Conservation (phyloP, 805 yeast genomes). For the Ogataea minuta region DNA sequence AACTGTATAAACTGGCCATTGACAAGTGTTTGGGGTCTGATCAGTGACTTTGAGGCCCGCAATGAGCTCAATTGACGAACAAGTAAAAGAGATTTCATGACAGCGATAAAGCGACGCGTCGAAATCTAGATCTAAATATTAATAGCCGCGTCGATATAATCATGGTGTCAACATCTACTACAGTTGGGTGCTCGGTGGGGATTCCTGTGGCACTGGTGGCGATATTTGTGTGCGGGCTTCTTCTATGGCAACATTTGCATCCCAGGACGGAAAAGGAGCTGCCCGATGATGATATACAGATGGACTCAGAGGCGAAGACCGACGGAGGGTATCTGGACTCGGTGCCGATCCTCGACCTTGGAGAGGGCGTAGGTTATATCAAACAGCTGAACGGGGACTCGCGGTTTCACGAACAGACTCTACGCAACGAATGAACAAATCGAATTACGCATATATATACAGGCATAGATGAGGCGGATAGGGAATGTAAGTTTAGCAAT, state of each 20-base stretch:
- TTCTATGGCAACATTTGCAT: constrained; percentile 39
- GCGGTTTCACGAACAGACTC: constrained; percentile 4
- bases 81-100: background rate
- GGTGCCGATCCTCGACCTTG: constrained; percentile 5
- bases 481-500: background rate
- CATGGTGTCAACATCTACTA: constrained; percentile 32
- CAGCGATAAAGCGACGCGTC: constrained; percentile 9
- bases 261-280: constrained; percentile 34
- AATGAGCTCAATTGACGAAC: constrained; percentile 7
- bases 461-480: constrained; percentile 1
- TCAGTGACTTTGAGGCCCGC: constrained; percentile 44
- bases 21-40: constrained; percentile 59
- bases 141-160: constrained; percentile 3
- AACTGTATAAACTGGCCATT: constrained; percentile 57
- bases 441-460: constrained; percentile 8
- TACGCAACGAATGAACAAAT: background rate
- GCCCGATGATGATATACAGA: constrained; percentile 2
- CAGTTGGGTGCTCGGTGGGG: constrained; percentile 55
- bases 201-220: constrained; percentile 44
- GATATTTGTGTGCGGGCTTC: constrained; percentile 34
- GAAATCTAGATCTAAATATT: constrained; percentile 1
- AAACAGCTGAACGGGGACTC: constrained; percentile 9
- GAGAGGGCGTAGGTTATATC: constrained; percentile 1
- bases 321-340: constrained; percentile 6
- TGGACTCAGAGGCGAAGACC: constrained; percentile 1